Evolutionary conservation across 2,329 filamentous ascomycete species (phyloP).

Genomic region (Curvularia spicifera): DNA sequence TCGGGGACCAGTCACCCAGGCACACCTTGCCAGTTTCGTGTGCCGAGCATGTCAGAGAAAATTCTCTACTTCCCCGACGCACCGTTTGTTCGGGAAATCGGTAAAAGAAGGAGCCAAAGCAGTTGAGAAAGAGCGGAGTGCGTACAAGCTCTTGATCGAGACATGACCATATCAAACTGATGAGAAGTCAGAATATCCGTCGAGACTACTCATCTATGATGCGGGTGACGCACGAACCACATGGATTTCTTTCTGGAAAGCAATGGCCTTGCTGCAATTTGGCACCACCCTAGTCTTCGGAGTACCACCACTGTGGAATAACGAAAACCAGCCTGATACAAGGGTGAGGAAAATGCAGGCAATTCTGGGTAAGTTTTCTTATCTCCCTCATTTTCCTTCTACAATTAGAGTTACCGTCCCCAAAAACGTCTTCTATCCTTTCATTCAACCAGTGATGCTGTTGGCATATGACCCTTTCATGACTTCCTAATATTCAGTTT

Average conservation of each 20-base stretch:
- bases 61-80: conserved; percentile 38
- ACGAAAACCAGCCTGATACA: conserved; percentile 43
- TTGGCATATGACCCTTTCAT: background rate
- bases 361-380: conserved; percentile 33
- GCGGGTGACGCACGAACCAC: conserved; percentile 46
- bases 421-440: background rate
- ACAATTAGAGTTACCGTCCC: background rate
- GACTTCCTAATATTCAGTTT: background rate
- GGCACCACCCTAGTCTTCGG: conserved; percentile 40
- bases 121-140: conserved; percentile 34
- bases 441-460: background rate
- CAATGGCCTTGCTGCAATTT: conserved; percentile 45
- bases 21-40: conserved; percentile 28
- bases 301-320: conserved; percentile 43
- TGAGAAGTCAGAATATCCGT: conserved; percentile 30
- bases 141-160: background rate
- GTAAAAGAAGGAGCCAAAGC: conserved; percentile 29
- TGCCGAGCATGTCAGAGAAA: conserved; percentile 39
- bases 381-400: background rate
- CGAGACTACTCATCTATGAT: conserved; percentile 46
- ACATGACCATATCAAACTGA: background rate
- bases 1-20: background rate
- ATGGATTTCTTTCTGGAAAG: conserved; percentile 48
- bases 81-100: conserved; percentile 26
- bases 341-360: conserved; percentile 37